A percentile compares a stretch with the other conserved stretches of the same genome.
phyloP scores from a whole-genome alignment of 805 yeast genomes.

The Blastobotrys chiropterorum region DNA sequence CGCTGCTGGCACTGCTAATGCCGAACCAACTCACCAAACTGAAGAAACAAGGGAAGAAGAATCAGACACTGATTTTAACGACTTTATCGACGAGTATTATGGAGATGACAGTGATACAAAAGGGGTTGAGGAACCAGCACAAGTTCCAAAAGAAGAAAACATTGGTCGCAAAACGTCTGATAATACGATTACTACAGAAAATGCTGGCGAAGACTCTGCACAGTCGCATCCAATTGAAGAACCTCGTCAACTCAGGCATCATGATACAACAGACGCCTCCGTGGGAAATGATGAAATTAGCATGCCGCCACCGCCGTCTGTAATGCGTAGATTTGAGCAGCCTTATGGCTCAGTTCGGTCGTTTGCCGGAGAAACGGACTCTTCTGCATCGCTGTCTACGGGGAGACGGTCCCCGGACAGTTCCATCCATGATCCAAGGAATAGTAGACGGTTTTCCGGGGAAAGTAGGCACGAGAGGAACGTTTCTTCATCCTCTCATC shows the following conservation, averaged over 20 bases:
- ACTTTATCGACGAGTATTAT: constrained; percentile 10
- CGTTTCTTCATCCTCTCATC: background rate
- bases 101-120: constrained; percentile 1
- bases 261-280: background rate
- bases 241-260: background rate
- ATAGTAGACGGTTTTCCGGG: background rate
- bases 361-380: background rate
- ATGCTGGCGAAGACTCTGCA: background rate
- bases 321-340: background rate
- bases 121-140: background rate
- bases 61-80: constrained; percentile 3
- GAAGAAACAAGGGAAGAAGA: background rate
- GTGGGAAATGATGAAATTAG: background rate
- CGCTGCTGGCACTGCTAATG: too few relatives aligned
- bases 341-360: background rate
- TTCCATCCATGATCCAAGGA: constrained; percentile 1
- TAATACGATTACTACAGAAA: background rate
- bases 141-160: background rate
- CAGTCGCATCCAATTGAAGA: background rate
- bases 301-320: background rate
- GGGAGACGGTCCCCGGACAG: constrained; percentile 20
- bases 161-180: background rate
- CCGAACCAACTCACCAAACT: too few relatives aligned
- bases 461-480: background rate
- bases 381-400: constrained; percentile 25